Evolutionary conservation across 1,284 basidiomycete genomes (phyloP).

Genomic region (Austroboletus niveus): DNA sequence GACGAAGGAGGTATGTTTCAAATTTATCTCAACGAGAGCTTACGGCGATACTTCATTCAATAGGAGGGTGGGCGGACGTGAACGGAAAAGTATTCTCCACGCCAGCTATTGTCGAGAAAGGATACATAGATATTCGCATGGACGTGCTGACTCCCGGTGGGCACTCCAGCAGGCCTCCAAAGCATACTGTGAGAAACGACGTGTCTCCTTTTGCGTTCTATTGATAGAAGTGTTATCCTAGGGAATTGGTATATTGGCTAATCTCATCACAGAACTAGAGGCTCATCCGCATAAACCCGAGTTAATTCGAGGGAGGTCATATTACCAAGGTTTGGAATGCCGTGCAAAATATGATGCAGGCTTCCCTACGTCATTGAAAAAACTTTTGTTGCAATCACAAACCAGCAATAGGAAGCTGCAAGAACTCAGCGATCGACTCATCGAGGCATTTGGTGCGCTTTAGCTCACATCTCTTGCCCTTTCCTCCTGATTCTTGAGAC

Average conservation of each 20-base stretch:
- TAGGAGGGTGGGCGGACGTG: slow-evolving; percentile 36
- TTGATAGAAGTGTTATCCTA: slow-evolving; percentile 15
- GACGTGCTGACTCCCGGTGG: slow-evolving; percentile 60
- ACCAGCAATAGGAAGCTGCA: slow-evolving; percentile 27
- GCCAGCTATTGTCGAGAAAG: slow-evolving; percentile 64
- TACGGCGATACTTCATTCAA: not conserved
- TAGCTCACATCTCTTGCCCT: not conserved
- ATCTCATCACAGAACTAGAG: slow-evolving; percentile 52
- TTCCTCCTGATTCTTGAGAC: slow-evolving; percentile 2
- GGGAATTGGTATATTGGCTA: slow-evolving; percentile 57
- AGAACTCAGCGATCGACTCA: slow-evolving; percentile 32
- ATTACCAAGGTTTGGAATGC: slow-evolving; percentile 27
- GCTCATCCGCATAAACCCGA: slow-evolving; percentile 41
- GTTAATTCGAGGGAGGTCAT: slow-evolving; percentile 33
- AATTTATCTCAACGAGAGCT: not conserved
- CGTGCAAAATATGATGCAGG: slow-evolving; percentile 23
- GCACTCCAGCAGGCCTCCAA: slow-evolving; percentile 63
- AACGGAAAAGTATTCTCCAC: slow-evolving; percentile 43
- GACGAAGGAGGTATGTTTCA: slow-evolving; percentile 42
- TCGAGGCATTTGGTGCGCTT: slow-evolving; percentile 41
- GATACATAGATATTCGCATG: slow-evolving; percentile 56
- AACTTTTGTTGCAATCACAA: slow-evolving; percentile 27
- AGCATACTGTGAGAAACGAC: slow-evolving; percentile 44
- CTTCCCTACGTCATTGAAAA: slow-evolving; percentile 30
- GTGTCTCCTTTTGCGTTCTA: not conserved